These are phyloP conservation scores for Mycena chlorophos DNA, from an alignment of 768 basidiomycete species.

Conservation along the genomic window DNA sequence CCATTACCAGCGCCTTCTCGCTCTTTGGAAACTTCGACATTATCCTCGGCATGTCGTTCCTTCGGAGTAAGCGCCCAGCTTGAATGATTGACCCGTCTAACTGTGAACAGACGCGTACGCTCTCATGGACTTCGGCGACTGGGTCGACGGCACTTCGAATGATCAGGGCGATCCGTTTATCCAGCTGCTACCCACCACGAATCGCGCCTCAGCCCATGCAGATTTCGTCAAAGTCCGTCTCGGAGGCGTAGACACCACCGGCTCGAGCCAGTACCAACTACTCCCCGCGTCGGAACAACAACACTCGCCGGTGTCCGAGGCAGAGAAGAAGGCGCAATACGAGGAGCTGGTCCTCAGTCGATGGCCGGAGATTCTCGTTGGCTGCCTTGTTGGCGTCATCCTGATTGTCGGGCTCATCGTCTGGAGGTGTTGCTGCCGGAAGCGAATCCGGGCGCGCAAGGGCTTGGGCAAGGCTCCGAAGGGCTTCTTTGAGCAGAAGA, in stretches of 20 bases:
- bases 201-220: constrained; percentile 39
- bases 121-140: constrained; percentile 65
- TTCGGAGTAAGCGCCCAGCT: constrained; percentile 48
- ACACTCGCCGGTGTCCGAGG: constrained; percentile 40
- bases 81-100: not conserved
- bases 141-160: constrained; percentile 44
- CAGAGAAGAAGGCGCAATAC: constrained; percentile 66
- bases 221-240: constrained; percentile 39
- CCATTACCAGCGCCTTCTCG: constrained; percentile 51
- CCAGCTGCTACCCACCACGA: constrained; percentile 61
- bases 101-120: constrained; percentile 61
- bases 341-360: constrained; percentile 65
- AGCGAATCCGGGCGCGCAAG: constrained; percentile 1
- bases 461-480: not conserved
- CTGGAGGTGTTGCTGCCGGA: constrained; percentile 47
- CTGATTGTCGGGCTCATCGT: constrained; percentile 45
- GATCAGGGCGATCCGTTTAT: constrained; percentile 52
- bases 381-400: constrained; percentile 53
- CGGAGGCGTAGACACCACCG: constrained; percentile 40
- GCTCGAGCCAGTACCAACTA: constrained; percentile 36
- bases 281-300: constrained; percentile 48
- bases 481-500: constrained; percentile 19
- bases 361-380: constrained; percentile 69
- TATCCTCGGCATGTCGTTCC: constrained; percentile 72
- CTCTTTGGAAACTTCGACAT: constrained; percentile 52